Base-by-base conservation (phyloP, 1,284 basidiomycete species). In the Leccinum subspadiceum region DNA sequence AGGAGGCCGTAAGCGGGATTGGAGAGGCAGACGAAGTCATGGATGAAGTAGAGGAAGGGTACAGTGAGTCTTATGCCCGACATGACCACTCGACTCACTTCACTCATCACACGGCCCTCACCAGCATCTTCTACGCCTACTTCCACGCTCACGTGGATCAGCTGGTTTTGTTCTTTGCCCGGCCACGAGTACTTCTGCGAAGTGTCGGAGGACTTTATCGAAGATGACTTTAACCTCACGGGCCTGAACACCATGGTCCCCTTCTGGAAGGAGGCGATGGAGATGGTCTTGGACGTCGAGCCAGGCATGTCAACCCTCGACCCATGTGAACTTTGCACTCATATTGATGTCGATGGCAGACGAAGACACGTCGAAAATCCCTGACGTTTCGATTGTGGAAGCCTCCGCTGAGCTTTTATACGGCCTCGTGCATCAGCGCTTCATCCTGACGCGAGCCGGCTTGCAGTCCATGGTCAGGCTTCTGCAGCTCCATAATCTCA, bases 241-340 rank as follows among this genome's bases (percentile, higher is more conserved):
- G 97, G 97, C 2, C 78, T 99, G 65, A 96, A 95, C 73, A 84
- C 87, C 17, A 90, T 98, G 83, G 96, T 99, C 33, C 90, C 97
- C 8, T 99, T 99, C 74, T 99, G 97, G 94, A 96, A 98, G 76
- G 97, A 99, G 76, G 97, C 97, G 29, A 90, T 99, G 86, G 97
- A 99, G 79, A 99, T 99, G 97, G 95, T 99, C n/a, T 78, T 99
- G 62, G 97, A 99, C 76, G 96, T 99, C 56, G 97, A 99, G 78
- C 94, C 97, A 78, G 94, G 94, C 95, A 75, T 74, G 87, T 68
- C 51, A 15, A n/a, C 57, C 62, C 60, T 62, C 56, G 61, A 57
- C 61, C 63, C 55, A 62, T 64, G 57, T 58, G 61, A 53, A 65
- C 52, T 48, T 56, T 54, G 37, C 53, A 24, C 20, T 62, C 57